Conservation (phyloP, 2,329 filamentous ascomycete genomes). For the Fusarium miscanthi region DNA sequence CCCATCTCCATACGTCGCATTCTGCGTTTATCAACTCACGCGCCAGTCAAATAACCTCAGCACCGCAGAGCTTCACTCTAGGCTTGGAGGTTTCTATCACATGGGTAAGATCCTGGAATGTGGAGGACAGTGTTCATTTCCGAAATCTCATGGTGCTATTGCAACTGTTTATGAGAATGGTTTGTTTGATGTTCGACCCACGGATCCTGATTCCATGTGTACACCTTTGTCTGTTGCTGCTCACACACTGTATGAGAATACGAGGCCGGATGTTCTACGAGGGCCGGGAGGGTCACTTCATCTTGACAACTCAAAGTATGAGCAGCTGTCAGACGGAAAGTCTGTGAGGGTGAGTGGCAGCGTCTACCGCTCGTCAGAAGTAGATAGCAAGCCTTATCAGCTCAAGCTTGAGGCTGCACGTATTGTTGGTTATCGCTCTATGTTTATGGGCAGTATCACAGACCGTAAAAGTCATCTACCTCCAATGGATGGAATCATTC, state of each 20-base stretch:
- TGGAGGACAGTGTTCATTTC: conserved; percentile 59
- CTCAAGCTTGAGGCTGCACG: conserved; percentile 41
- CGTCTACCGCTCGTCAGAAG: conserved; percentile 10
- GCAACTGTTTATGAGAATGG: conserved; percentile 56
- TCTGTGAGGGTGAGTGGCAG: conserved; percentile 34
- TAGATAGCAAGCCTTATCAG: conserved; percentile 24
- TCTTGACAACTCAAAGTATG: conserved; percentile 48
- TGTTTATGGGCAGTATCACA: conserved; percentile 40
- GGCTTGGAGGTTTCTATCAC: conserved; percentile 55
- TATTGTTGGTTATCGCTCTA: conserved; percentile 34
- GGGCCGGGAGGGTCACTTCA: conserved; percentile 63
- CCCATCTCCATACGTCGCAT: conserved; percentile 55
- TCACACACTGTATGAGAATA: conserved; percentile 66
- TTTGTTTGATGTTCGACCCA: conserved; percentile 59
- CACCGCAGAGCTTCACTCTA: neutral
- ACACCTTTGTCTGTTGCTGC: conserved; percentile 62
- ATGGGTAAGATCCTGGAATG: conserved; percentile 68
- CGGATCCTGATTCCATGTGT: conserved; percentile 54
- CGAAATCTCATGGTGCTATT: conserved; percentile 57
- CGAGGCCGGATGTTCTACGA: conserved; percentile 59
- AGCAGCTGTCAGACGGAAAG: conserved; percentile 21
- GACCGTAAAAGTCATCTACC: conserved; percentile 1
- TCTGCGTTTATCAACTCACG: conserved; percentile 30
- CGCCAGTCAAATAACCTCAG: neutral
- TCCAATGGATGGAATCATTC: accelerated